phyloP scores from a whole-genome alignment of 1,284 basidiomycete genomes.

The Cerrena zonata region DNA sequence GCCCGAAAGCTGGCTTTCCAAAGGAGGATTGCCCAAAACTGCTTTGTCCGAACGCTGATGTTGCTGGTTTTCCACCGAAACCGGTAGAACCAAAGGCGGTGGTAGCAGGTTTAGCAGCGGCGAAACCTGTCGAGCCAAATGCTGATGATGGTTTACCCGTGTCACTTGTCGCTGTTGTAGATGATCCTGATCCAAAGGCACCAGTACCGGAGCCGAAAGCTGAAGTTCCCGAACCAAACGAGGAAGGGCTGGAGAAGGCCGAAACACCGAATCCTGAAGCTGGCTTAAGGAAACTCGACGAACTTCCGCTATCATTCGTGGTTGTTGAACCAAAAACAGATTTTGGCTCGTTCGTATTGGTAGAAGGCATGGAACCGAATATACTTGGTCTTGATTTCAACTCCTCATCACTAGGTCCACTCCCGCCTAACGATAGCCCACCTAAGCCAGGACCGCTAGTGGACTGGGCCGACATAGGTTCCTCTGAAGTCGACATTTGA shows the following conservation, averaged over 20 bases:
- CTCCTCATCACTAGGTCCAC: constrained; percentile 7
- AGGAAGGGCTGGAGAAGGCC: constrained; percentile 18
- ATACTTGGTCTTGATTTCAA: constrained; percentile 2
- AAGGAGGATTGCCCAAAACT: constrained; percentile 30
- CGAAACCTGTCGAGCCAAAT: constrained; percentile 7
- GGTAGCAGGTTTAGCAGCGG: constrained; percentile 16
- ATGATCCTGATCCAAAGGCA: constrained; percentile 10
- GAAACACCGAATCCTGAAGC: constrained; percentile 39
- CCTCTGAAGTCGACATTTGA: constrained; percentile 25
- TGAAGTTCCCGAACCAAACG: constrained; percentile 16
- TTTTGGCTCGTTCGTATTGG: constrained; percentile 7
- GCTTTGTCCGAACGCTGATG: constrained; percentile 26
- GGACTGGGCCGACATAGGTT: constrained; percentile 28
- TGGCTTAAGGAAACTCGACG: constrained; percentile 27
- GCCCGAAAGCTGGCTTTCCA: constrained; percentile 24
- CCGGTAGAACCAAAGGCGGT: constrained; percentile 22
- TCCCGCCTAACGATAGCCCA: constrained; percentile 33
- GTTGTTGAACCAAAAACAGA: constrained; percentile 12
- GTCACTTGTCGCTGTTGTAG: constrained; percentile 3
- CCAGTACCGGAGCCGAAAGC: constrained; percentile 18
- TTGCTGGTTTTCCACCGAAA: constrained; percentile 21
- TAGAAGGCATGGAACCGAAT: constrained; percentile 5
- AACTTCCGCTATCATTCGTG: constrained; percentile 20
- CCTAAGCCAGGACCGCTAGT: constrained; percentile 21
- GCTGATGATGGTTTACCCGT: constrained; percentile 3